phyloP scores from a whole-genome alignment of 176 grass and related monocot species.

The Echinochloa phyllopogon region DNA sequence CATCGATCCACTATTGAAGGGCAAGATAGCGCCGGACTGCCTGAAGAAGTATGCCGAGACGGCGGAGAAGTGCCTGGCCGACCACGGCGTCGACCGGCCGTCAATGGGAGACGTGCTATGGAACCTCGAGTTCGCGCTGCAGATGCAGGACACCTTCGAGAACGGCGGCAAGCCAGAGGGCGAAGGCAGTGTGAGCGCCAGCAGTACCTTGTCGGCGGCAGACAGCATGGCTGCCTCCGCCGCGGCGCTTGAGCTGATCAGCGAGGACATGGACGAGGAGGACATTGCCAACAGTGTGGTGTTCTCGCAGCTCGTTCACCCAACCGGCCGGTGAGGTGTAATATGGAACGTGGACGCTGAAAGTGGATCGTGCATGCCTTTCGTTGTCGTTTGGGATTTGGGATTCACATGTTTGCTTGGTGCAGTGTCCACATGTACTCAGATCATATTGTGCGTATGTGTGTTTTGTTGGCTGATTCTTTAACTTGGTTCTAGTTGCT shows the following conservation, averaged over 20 bases:
- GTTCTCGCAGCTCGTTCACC: conserved; percentile 51
- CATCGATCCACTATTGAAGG: conserved; percentile 45
- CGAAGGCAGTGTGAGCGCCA: background rate
- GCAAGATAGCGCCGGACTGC: conserved; percentile 49
- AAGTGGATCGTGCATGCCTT: background rate
- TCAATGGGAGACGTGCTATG: conserved; percentile 62
- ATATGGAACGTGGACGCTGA: background rate
- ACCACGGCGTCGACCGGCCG: conserved; percentile 51
- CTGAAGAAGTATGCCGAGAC: conserved; percentile 52
- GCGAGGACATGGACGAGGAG: conserved; percentile 61
- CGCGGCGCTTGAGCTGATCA: conserved; percentile 37
- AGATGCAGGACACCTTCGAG: conserved; percentile 59
- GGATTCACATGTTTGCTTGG: background rate
- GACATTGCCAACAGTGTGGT: conserved; percentile 55
- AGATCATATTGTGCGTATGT: conserved; percentile 3
- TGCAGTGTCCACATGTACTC: conserved; percentile 29
- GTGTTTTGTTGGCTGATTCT: conserved; percentile 3
- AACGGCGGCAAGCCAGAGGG: conserved; percentile 39
- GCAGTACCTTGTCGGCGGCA: background rate
- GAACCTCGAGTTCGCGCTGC: conserved; percentile 60
- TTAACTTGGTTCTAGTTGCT: background rate
- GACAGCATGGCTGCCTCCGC: conserved; percentile 48
- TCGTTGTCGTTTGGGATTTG: background rate
- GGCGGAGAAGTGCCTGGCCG: conserved; percentile 59
- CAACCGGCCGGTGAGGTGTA: conserved; percentile 48